These are phyloP conservation scores for Polygonum maritimum DNA, from an alignment of 148 eudicot genomes.

Conservation along the genomic window DNA sequence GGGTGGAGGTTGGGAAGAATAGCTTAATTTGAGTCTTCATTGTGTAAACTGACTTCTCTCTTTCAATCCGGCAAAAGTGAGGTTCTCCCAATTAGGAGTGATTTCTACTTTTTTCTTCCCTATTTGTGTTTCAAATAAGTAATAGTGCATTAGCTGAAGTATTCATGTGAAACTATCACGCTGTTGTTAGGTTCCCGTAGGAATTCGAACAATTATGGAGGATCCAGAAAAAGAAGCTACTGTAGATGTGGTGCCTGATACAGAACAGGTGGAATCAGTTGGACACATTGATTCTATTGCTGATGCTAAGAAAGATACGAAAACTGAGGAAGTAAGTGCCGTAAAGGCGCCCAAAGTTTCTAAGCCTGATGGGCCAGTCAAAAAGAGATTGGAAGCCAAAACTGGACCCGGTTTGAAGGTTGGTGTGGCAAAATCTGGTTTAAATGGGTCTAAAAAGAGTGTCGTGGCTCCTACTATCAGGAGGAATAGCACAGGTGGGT, in stretches of 20 bases:
- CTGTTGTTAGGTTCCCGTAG: not conserved
- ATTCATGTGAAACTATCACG: not conserved
- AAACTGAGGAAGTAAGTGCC: conserved; percentile 19
- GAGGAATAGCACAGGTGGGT: conserved; percentile 78
- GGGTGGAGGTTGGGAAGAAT: not conserved
- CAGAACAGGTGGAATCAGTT: conserved; percentile 16
- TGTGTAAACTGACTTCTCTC: not conserved
- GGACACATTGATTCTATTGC: conserved; percentile 15
- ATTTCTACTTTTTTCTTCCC: not conserved
- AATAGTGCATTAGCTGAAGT: not conserved
- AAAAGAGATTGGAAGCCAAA: conserved; percentile 32
- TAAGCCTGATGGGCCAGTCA: conserved; percentile 22
- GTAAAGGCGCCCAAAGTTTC: conserved; percentile 19
- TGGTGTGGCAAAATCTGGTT: conserved; percentile 33
- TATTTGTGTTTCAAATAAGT: not conserved
- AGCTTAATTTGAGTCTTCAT: not conserved
- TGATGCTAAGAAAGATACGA: conserved; percentile 19
- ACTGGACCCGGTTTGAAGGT: conserved; percentile 27
- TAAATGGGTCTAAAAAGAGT: conserved; percentile 31
- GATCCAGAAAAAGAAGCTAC: conserved; percentile 17
- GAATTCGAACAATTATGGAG: conserved; percentile 24
- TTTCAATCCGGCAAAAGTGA: not conserved
- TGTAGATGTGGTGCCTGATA: conserved; percentile 20
- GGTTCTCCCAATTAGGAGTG: not conserved
- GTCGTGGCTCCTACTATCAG: conserved; percentile 36